phyloP scores from a whole-genome alignment of 768 basidiomycete genomes.

The Paxillus rubicundulus region DNA sequence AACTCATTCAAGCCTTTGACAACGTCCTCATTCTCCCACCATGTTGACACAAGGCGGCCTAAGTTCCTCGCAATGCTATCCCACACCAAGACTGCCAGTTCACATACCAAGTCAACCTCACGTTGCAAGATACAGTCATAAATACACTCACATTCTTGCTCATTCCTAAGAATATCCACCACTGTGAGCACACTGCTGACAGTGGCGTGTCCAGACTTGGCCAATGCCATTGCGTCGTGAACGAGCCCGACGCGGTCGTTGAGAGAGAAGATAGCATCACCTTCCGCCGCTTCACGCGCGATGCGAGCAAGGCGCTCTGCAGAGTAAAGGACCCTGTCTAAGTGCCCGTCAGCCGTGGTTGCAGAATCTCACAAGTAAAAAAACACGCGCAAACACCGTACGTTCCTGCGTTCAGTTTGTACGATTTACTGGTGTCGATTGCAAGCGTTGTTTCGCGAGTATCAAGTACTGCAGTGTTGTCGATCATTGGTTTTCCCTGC shows the following conservation, averaged over 20 bases:
- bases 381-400: slow-evolving; percentile 77
- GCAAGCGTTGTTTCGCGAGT: slow-evolving; percentile 65
- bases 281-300: slow-evolving; percentile 73
- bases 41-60: slow-evolving; percentile 52
- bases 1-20: slow-evolving; percentile 57
- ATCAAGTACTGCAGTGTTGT: slow-evolving; percentile 63
- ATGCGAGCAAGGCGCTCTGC: slow-evolving; percentile 76
- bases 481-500: slow-evolving; percentile 54
- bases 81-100: slow-evolving; percentile 73
- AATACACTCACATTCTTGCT: slow-evolving; percentile 66
- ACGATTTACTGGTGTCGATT: slow-evolving; percentile 72
- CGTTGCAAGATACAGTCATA: neutral
- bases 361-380: neutral
- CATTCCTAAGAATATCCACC: slow-evolving; percentile 63
- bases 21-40: slow-evolving; percentile 77
- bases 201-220: slow-evolving; percentile 75
- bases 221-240: slow-evolving; percentile 75
- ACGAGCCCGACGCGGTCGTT: slow-evolving; percentile 90
- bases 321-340: slow-evolving; percentile 85
- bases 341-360: neutral
- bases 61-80: slow-evolving; percentile 61
- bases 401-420: slow-evolving; percentile 90
- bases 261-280: slow-evolving; percentile 63
- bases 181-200: slow-evolving; percentile 77
- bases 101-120: slow-evolving; percentile 1